These are phyloP conservation scores for Torrubiella hemipterigena DNA, from an alignment of 2,329 filamentous ascomycete genomes.

Conservation along the genomic window DNA sequence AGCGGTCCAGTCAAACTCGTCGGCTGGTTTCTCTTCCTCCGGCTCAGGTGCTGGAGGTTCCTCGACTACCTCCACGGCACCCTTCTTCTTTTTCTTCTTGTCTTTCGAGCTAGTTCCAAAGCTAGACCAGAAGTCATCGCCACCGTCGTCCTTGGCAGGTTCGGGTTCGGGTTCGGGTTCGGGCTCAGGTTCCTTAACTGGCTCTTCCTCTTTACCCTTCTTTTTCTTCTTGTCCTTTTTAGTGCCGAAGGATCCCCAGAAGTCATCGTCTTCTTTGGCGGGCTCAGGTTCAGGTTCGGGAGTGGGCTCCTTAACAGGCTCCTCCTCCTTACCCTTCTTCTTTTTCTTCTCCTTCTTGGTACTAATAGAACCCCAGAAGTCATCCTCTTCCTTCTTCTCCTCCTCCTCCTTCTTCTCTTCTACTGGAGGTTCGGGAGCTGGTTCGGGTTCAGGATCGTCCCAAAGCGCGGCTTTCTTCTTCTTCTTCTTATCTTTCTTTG, in stretches of 20 bases:
- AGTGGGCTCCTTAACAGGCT: slow-evolving; percentile 6
- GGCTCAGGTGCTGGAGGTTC: background rate
- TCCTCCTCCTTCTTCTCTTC: too few species aligned
- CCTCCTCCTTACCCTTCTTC: slow-evolving; percentile 17
- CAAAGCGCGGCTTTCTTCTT: slow-evolving; percentile 8
- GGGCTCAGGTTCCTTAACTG: slow-evolving; percentile 10
- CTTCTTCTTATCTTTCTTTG: slow-evolving; percentile 14
- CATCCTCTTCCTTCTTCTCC: slow-evolving; percentile 9
- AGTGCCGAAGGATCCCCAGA: slow-evolving; percentile 9
- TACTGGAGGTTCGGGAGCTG: too few species aligned
- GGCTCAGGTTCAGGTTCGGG: slow-evolving; percentile 7
- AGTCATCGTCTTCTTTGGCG: slow-evolving; percentile 11
- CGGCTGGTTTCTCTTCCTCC: slow-evolving; percentile 6
- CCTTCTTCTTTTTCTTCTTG: slow-evolving; percentile 15
- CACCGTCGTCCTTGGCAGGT: slow-evolving; percentile 10
- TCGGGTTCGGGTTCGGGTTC: slow-evolving; percentile 12
- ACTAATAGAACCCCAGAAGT: slow-evolving; percentile 7
- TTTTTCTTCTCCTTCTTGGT: slow-evolving; percentile 21
- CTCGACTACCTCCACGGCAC: slow-evolving; percentile 2
- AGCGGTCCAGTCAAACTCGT: slow-evolving; percentile 9
- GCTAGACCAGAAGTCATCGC: slow-evolving; percentile 15
- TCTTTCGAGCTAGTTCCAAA: slow-evolving; percentile 9
- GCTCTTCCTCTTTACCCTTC: slow-evolving; percentile 6
- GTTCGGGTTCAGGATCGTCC: slow-evolving; percentile 11
- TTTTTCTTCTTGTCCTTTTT: slow-evolving; percentile 22